These are phyloP conservation scores for Myochromella boudieri DNA, from an alignment of 768 basidiomycete species.

Conservation along the genomic window DNA sequence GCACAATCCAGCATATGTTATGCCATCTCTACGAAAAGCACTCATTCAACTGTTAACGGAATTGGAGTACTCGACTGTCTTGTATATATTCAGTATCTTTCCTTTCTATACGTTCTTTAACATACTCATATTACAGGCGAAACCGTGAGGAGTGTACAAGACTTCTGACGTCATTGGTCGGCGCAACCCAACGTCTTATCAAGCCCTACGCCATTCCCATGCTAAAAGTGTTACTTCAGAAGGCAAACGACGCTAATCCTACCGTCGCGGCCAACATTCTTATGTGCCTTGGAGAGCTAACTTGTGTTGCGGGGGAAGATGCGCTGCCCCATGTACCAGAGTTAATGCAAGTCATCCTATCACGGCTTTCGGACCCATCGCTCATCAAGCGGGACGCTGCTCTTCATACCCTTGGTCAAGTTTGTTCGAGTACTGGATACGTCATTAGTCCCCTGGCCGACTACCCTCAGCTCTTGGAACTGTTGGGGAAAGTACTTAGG, in stretches of 20 bases:
- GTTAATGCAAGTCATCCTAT: slow-evolving; percentile 88
- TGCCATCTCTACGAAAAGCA: slow-evolving; percentile 94
- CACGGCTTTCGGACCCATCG: slow-evolving; percentile 87
- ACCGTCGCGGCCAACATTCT: slow-evolving; percentile 91
- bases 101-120: neutral
- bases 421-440: slow-evolving; percentile 94
- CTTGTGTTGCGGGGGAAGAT: slow-evolving; percentile 92
- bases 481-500: slow-evolving; percentile 81
- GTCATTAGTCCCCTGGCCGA: slow-evolving; percentile 91
- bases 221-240: slow-evolving; percentile 87
- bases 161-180: slow-evolving; percentile 84
- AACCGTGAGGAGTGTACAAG: slow-evolving; percentile 91
- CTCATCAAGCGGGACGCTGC: slow-evolving; percentile 91
- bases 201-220: slow-evolving; percentile 95
- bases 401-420: slow-evolving; percentile 89
- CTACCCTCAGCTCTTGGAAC: slow-evolving; percentile 85
- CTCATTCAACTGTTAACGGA: slow-evolving; percentile 96
- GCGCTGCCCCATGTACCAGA: slow-evolving; percentile 79
- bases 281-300: slow-evolving; percentile 91
- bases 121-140: slow-evolving; percentile 44
- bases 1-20: slow-evolving; percentile 98
- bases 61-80: slow-evolving; percentile 90
- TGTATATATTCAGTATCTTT: slow-evolving; percentile 59
- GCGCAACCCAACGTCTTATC: slow-evolving; percentile 90
- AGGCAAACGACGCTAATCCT: slow-evolving; percentile 83